Conservation (phyloP, 805 yeast genomes). For the Starmerella bombicola region DNA sequence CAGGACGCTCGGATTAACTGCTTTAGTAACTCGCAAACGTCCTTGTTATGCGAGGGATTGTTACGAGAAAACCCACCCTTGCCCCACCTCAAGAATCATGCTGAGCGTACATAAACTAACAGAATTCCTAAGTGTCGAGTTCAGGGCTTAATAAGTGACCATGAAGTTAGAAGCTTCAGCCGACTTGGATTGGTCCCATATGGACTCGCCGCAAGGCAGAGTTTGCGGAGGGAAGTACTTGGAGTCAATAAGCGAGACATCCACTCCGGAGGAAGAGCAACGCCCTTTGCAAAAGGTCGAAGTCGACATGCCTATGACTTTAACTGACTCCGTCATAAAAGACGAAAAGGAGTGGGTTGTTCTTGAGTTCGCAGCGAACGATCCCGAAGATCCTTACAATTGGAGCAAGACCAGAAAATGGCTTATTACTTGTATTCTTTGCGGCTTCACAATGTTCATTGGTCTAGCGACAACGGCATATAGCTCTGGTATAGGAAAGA, state of each 20-base stretch:
- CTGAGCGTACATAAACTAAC: constrained; percentile 1
- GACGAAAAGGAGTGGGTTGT: constrained; percentile 23
- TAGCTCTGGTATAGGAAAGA: constrained; percentile 69
- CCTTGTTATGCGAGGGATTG: constrained; percentile 1
- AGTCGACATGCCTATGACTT: constrained; percentile 19
- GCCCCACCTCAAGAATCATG: neutral
- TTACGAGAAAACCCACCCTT: neutral
- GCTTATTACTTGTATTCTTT: constrained; percentile 47
- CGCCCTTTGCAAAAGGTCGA: constrained; percentile 20
- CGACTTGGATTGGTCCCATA: constrained; percentile 20
- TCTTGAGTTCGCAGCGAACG: constrained; percentile 73
- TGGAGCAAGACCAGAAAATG: constrained; percentile 43
- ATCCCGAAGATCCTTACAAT: constrained; percentile 83
- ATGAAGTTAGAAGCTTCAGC: constrained; percentile 21
- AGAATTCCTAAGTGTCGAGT: neutral
- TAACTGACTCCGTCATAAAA: constrained; percentile 19
- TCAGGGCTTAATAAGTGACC: neutral
- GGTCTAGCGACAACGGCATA: constrained; percentile 90
- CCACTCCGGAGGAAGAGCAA: constrained; percentile 12
- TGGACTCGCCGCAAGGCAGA: constrained; percentile 20
- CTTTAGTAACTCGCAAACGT: no score
- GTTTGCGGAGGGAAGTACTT: constrained; percentile 21
- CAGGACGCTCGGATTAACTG: no score
- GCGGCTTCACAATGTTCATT: constrained; percentile 69
- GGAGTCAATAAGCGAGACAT: constrained; percentile 9